Base-by-base conservation (phyloP, 2,329 filamentous ascomycete species). In the Talaromyces sp. region DNA sequence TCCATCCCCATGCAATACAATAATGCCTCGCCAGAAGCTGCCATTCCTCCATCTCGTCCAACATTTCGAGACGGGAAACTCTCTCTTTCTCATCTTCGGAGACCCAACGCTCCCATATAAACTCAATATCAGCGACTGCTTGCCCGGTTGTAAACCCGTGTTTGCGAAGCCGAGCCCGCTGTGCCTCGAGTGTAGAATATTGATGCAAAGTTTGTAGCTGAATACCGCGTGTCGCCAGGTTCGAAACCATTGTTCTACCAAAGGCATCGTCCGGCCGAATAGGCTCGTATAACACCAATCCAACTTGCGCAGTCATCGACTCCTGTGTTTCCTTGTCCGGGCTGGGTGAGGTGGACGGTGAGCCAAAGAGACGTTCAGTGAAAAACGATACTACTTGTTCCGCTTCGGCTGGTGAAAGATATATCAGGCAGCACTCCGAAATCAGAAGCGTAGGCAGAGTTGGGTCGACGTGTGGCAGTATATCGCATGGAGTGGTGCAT, bases 41-140 rank as follows among this genome's bases (percentile, higher is more conserved):
- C 88, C 94, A 96, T 75, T 99, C 94, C 73, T 99, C 94, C 20
- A 97, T 82, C 74, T 99, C 94, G 74, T 99, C 94, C 57, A 99
- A 73, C 65, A 94, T 91, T 71, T 99, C 92, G 22, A 97, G 70
- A 10, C 77, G 73, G 58, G 92, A 87, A 1, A 97, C 85, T 43
- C 92, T 80, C 65, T 89, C 86, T 72, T 90, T 92, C 73, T 97
- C 93, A 2, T 77, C 76, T 1, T 78, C 68, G 0, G 69, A 66
- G 3, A 96, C 79, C 91, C 93, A 97, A 1, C 74, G 74, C 47
- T 87, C 81, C 87, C 89, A 97, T 33, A 96, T 83, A n/a, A 81
- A 81, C 60, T 84, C 78, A 32, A 89, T 80, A 65, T 86, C 84
- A 24, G 80, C 80, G 0, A 82, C 85, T 39, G 77, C 78, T 39